Evolutionary conservation across 2,329 filamentous ascomycete species (phyloP).

Genomic region (Aspergillus carbonarius): DNA sequence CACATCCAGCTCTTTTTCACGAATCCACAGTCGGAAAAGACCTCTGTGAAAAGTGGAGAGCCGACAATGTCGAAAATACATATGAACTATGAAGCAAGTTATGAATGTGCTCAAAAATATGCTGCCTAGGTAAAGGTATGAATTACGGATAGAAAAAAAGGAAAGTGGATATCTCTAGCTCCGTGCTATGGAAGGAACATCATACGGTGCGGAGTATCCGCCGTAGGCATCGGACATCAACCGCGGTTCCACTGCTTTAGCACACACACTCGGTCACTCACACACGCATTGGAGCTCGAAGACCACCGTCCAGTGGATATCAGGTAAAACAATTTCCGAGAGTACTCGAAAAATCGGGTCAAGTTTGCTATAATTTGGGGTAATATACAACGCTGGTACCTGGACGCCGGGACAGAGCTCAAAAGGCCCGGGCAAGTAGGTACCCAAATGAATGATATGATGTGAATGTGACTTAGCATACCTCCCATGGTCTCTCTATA

Average conservation of each 20-base stretch:
- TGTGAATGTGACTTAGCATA: neutral
- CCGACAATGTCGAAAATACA: neutral
- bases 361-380: too few relatives aligned
- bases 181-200: neutral
- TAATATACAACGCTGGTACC: neutral
- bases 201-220: conserved; percentile 12
- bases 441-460: too few relatives aligned
- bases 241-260: conserved; percentile 9
- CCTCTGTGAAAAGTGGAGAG: neutral
- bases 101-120: conserved; percentile 6
- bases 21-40: neutral
- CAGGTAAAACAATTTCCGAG: too few relatives aligned
- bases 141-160: neutral
- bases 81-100: neutral
- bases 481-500: neutral
- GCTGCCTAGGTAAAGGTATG: conserved; percentile 2
- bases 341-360: too few relatives aligned
- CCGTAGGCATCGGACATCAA: conserved; percentile 1
- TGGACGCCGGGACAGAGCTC: too few relatives aligned
- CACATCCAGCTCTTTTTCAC: neutral
- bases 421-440: too few relatives aligned
- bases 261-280: neutral
- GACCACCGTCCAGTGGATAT: too few relatives aligned
- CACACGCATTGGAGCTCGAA: too few relatives aligned
- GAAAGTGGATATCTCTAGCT: neutral